Base-by-base conservation (phyloP, 495 filamentous ascomycete genomes). In the Talaromyces borbonicus region DNA sequence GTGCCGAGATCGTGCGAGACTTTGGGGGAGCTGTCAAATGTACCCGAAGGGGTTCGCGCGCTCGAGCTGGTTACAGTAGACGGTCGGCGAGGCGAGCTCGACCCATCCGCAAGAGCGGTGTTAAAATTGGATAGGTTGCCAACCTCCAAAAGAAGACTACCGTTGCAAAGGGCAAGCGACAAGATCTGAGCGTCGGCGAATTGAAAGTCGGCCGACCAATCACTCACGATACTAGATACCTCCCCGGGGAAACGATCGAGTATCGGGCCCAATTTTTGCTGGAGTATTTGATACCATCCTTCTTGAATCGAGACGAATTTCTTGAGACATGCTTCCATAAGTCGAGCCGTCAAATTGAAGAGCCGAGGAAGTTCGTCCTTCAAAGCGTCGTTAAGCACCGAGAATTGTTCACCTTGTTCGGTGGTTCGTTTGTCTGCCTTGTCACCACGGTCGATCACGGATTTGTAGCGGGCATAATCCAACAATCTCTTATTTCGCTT, bases 311-410 rank as follows among this genome's bases (percentile, higher is more conserved):
- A 71, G 43, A 95, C 75, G 53, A 96, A 87, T 55, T 84, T 86
- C 46, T 73, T 75, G 25, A 95, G 65, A 49, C 85, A 88, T 0
- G 81, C 80, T 51, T 88, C 82, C 50, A 88, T 83, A 37, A 95
- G 63, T 53, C 80, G 83, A 42, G 80, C 82, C 1, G 89, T 95
- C 39, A 89, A 61, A 8, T 63, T 62, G 49, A 87, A 95, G 9
- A 99, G 78, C 55, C 81, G 85, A 8, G 92, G 92, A 20, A 99
- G 72, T 54, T 97, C 90, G 32, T 90, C 81, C 60, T 95, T 96
- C 47, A 97, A 68, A 0, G 88, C 84, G 25, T 95, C 85, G 52
- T 96, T 97, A 42, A 97, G 69, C 6, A 88, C 88, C 41, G 82
- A 71, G 57, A 92, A 97, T 56, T 89, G 83, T 49, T 94, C 85